These are phyloP conservation scores for Cercospora nicotianae DNA, from an alignment of 2,329 filamentous ascomycete genomes.

Conservation along the genomic window DNA sequence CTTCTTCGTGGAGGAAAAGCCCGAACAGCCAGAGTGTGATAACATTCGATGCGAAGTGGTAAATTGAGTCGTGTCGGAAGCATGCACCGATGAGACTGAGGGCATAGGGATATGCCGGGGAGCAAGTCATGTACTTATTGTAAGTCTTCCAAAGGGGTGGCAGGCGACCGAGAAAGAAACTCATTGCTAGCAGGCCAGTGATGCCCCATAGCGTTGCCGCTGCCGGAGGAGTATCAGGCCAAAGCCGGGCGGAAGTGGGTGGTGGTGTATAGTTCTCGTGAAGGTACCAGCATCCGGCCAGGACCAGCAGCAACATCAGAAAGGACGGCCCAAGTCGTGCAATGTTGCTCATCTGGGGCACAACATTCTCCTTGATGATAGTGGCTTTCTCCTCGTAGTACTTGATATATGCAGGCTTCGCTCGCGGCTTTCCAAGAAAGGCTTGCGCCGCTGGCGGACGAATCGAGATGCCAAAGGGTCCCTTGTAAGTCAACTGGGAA, in stretches of 20 bases:
- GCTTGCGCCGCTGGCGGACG: constrained; percentile 26
- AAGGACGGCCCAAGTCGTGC: constrained; percentile 50
- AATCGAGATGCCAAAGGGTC: constrained; percentile 27
- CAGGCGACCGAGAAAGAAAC: constrained; percentile 62
- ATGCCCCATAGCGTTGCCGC: constrained; percentile 64
- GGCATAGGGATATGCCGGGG: constrained; percentile 65
- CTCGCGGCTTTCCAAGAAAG: constrained; percentile 33
- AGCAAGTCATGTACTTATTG: constrained; percentile 67
- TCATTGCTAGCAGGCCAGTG: constrained; percentile 58
- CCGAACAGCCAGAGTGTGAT: constrained; percentile 66
- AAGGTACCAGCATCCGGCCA: constrained; percentile 48
- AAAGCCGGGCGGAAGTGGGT: constrained; percentile 53
- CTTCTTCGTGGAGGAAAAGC: constrained; percentile 65
- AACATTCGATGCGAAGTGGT: constrained; percentile 67
- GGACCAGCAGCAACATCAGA: constrained; percentile 40
- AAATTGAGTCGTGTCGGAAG: constrained; percentile 66
- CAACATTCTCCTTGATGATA: constrained; percentile 37
- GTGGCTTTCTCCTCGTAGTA: constrained; percentile 41
- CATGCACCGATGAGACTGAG: constrained; percentile 62
- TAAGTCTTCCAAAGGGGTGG: constrained; percentile 65
- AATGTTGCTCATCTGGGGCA: constrained; percentile 36
- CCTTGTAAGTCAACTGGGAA: constrained; percentile 16
- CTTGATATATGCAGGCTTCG: constrained; percentile 40
- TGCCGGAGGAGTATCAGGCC: constrained; percentile 61
- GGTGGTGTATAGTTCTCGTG: constrained; percentile 54